Conservation (phyloP, 768 basidiomycete genomes). For the Terana coerulea region DNA sequence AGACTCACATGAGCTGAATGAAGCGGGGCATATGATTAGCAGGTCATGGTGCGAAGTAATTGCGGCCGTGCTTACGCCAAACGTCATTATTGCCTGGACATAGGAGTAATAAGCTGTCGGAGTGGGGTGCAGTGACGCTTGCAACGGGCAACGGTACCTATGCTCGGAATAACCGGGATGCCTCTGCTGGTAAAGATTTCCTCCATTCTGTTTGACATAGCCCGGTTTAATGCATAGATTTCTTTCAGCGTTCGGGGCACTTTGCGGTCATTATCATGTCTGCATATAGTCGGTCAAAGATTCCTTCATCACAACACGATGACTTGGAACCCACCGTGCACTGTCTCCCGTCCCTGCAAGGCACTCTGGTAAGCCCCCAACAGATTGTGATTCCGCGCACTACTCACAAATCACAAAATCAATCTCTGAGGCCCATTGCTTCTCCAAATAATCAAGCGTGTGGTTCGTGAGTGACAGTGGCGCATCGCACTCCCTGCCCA, state of each 20-base stretch:
- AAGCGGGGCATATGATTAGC: constrained; percentile 8
- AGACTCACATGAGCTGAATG: constrained; percentile 53
- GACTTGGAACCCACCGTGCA: constrained; percentile 56
- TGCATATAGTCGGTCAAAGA: too few species aligned
- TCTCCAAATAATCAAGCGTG: constrained; percentile 76
- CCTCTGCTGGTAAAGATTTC: constrained; percentile 64
- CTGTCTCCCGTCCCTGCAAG: constrained; percentile 72
- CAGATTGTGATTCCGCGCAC: neutral
- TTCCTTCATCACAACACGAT: constrained; percentile 6
- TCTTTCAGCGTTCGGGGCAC: constrained; percentile 78
- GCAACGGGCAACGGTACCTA: constrained; percentile 45
- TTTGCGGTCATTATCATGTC: constrained; percentile 82
- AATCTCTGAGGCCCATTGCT: constrained; percentile 77
- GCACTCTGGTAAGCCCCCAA: neutral
- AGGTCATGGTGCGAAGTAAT: neutral
- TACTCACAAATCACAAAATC: constrained; percentile 84
- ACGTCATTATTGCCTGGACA: constrained; percentile 83
- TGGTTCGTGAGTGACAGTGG: constrained; percentile 75
- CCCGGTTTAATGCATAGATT: constrained; percentile 72
- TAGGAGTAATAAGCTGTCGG: neutral
- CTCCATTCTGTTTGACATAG: constrained; percentile 65
- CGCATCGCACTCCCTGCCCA: constrained; percentile 70
- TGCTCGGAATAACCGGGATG: constrained; percentile 76
- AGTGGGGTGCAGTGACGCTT: neutral
- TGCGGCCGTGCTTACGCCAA: constrained; percentile 58